Base-by-base conservation (phyloP, 1,139 yeast species). In the Pichia sp. region DNA sequence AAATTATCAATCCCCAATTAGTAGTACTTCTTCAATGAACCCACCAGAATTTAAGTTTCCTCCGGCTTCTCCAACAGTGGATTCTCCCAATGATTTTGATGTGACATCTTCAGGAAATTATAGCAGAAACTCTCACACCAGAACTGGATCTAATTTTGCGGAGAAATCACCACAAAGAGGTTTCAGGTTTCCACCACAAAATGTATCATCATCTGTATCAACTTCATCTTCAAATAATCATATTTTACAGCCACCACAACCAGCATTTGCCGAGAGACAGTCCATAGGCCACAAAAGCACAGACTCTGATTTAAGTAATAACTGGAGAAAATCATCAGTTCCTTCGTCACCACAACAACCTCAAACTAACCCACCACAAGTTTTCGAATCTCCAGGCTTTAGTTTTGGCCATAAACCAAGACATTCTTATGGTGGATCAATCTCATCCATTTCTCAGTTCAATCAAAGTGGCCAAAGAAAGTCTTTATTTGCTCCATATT, bases 401-500 rank as follows among this genome's bases (percentile, higher is more conserved):
- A 78, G 81, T 16, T 95, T 95, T 1, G 92, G 95, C 16, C 56
- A 53, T 34, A 77, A 85, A 52, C 70, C 81, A 11, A 79, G 80
- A 53, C 85, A 95, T 2, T 79, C 81, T 54, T 81, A 75, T 45
- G 80, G 78, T 31, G 75, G 75, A 2, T 79, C 88, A 0, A 72
- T 81, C 36, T 81, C 88, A 2, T 82, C 92, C 39, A 59, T 60
- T 48, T 53, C 62, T 43, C 66, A 61, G 58, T 58, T 56, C 41
- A 65, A 63, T 11, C 32, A 28, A 11, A 27, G 37, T 27, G 67
- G 66, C 37, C 72, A 69, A 51, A 78, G 98, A 56, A 92, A 90
- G 60, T 85, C 96, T 0, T 73, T 92, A 46, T 92, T 92, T 67
- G 95, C 97, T 31, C 98, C 98, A 5, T 92, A 92, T 60, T 73